phyloP scores from a whole-genome alignment of 768 basidiomycete species.

The Tylopilus balloui region DNA sequence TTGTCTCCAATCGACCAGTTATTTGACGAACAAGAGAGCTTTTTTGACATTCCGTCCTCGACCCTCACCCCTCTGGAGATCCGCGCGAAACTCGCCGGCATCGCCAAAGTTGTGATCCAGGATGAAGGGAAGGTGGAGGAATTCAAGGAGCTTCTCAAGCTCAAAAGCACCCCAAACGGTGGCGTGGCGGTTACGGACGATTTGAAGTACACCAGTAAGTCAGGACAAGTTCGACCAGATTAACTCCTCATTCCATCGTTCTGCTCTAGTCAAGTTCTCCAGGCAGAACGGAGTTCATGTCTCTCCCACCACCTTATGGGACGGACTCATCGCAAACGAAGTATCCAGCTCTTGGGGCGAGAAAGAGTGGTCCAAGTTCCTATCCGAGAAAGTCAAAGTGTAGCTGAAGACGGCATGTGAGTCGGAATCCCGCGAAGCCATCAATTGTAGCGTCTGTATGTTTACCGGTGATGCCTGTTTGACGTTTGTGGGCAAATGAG shows the following conservation, averaged over 20 bases:
- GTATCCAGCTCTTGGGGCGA: constrained; percentile 81
- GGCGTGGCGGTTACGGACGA: constrained; percentile 81
- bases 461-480: neutral
- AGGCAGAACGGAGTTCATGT: constrained; percentile 92
- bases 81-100: constrained; percentile 63
- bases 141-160: constrained; percentile 58
- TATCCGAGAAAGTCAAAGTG: constrained; percentile 51
- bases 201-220: constrained; percentile 83
- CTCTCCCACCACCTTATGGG: constrained; percentile 77
- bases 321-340: constrained; percentile 67
- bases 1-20: constrained; percentile 42
- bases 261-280: constrained; percentile 71
- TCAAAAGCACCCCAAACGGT: constrained; percentile 67
- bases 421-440: neutral
- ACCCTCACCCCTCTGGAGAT: constrained; percentile 65
- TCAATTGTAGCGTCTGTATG: neutral
- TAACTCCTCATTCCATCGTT: neutral
- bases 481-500: neutral
- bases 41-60: constrained; percentile 71
- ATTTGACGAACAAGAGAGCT: constrained; percentile 72
- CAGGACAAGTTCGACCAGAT: neutral
- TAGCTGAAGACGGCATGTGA: constrained; percentile 15
- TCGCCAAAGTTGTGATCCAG: constrained; percentile 54
- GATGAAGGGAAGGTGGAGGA: constrained; percentile 40
- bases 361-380: constrained; percentile 75